Percentiles rank a stretch among this genome's conserved stretches.
These are phyloP conservation scores for Solanum peruvianum DNA, from an alignment of 257 asterid species.

Conservation along the genomic window DNA sequence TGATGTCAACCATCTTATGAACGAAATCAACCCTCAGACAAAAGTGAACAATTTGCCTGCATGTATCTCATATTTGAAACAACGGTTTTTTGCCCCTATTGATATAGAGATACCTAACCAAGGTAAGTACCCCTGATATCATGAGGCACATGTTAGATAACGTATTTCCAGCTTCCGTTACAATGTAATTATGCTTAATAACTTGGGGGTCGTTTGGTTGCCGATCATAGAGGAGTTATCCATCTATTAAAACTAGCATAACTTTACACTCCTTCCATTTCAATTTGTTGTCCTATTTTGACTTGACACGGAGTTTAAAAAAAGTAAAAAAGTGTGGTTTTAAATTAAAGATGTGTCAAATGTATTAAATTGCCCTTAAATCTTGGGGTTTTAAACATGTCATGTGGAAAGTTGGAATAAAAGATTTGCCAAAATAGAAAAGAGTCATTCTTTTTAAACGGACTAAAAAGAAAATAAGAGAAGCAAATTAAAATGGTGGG, in stretches of 20 bases:
- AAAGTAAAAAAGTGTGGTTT: too few species aligned
- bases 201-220: neutral
- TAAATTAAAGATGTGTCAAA: neutral
- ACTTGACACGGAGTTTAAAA: neutral
- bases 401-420: neutral
- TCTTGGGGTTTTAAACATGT: too few species aligned
- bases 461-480: neutral
- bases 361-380: neutral
- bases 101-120: conserved; percentile 43
- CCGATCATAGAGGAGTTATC: neutral
- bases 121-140: conserved; percentile 21
- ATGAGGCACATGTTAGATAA: neutral
- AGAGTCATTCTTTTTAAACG: neutral
- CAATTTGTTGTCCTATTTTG: neutral
- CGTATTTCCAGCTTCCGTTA: neutral
- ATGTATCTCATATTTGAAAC: conserved; percentile 50
- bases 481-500: neutral
- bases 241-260: neutral
- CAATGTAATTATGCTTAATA: neutral
- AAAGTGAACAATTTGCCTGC: conserved; percentile 42
- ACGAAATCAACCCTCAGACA: conserved; percentile 41
- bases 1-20: conserved; percentile 71
- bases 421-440: neutral
- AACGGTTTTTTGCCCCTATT: conserved; percentile 34
- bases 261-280: neutral